Base-by-base conservation (phyloP, 345 rosid species). In the Cochlearia excelsa region DNA sequence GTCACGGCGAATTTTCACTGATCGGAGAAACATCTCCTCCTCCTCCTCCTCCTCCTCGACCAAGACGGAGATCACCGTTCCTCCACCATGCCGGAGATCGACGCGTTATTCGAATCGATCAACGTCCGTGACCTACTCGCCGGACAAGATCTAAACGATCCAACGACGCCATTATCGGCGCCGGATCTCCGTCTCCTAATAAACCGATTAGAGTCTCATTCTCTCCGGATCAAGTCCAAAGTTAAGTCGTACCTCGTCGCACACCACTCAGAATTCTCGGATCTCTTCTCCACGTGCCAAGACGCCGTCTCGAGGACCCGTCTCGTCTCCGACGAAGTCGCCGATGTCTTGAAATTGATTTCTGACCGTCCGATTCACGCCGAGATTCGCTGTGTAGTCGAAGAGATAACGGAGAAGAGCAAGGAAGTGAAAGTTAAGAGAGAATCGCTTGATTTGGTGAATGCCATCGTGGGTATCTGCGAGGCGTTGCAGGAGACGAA, bases 171-270 rank as follows among this genome's bases (percentile, higher is more conserved):
- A 1, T 86, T 93, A 42, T 78, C 99, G 28, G 90, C 96, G 43
- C 97, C 97, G 27, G 99, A 93, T 80, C 99, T 93, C 70, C 99
- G 96, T 63, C 99, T 93, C 74, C 86, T 93, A 43, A 81, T 80
- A 66, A 67, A 68, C 50, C 83, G 87, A 30, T 90, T 93, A 40
- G 97, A 93, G 59, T 81, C 96, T 16, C 97, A 89, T 65, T 89
- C 99, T 59, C 88, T 81, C 3, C 87, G 81, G 52, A 87, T 93
- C 73, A 89, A 87, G 68, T 87, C 95, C 46, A 88, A 80, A 73
- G 97, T 93, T 72, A 86, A 78, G 57, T 81, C 95, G 11, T 89
- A 93, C 77, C 81, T 93, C 67, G 63, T 71, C 65, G 70, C 96
- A 1, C 99, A 93, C 67, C 85, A 71, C 68, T 46, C 69, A 23